Evolutionary conservation across 2,329 filamentous ascomycete species (phyloP).

Genomic region (Cadophora sp.): DNA sequence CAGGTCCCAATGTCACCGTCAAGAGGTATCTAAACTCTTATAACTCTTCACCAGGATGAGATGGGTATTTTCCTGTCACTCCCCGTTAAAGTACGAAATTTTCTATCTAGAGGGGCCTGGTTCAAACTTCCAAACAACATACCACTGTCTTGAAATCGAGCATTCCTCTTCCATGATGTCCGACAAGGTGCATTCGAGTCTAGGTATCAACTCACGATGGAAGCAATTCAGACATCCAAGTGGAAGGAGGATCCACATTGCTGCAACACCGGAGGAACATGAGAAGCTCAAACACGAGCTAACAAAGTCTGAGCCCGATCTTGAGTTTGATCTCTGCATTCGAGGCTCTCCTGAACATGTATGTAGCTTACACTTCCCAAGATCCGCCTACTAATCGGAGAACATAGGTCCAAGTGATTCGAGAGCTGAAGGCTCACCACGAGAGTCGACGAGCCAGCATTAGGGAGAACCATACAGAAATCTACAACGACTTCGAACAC

Average conservation of each 20-base stretch:
- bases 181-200: neutral
- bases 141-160: neutral
- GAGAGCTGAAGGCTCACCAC: neutral
- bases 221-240: constrained; percentile 1
- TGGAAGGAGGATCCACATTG: constrained; percentile 4
- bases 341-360: constrained; percentile 1
- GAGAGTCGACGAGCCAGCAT: constrained; percentile 2
- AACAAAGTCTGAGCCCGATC: constrained; percentile 1
- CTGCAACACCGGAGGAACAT: neutral
- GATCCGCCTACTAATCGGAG: neutral
- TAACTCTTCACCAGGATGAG: neutral
- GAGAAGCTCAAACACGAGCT: neutral
- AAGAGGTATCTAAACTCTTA: neutral
- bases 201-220: neutral
- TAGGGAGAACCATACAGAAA: neutral
- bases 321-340: constrained; percentile 6
- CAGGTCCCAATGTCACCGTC: neutral
- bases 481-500: neutral
- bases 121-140: neutral
- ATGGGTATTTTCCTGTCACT: neutral
- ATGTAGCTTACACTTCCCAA: neutral
- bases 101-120: neutral
- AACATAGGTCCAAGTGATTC: neutral
- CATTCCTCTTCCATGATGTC: neutral
- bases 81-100: neutral